Base-by-base conservation (phyloP, 1,139 yeast genomes). In the Candida tetrigidarum region DNA sequence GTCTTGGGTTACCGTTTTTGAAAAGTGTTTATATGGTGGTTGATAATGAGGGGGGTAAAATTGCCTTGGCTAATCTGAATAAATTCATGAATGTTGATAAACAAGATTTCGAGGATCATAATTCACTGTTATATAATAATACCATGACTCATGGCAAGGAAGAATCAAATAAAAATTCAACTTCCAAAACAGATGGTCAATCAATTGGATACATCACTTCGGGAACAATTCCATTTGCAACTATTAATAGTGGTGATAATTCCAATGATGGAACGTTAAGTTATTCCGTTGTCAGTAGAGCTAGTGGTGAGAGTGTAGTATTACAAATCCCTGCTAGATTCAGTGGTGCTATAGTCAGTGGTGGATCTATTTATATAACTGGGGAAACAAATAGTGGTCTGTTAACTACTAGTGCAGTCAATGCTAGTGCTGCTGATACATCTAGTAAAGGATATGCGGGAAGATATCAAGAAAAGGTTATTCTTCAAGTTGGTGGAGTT, bases 1-100 rank as follows among this genome's bases (percentile, higher is more conserved):
- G 81, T 1, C 63, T 89, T 32, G 96, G 96, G 1, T 64, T 81
- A 8, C 74, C 88, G 1, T 81, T 87, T 52, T 54, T 88, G 44
- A 69, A 72, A 43, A 70, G 74, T 40, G 66, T 79, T 20, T 87
- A 83, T 59, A 52, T 86, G 39, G 93, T 85, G 0, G 82, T 86
- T 37, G 95, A 88, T 61, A 75, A 80, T 50, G 89, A 78, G 18
- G 81, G 81, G 20, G 62, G 68, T 28, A 68, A 67, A 26, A 64
- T 88, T 8, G 96, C 86, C 0, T 45, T 88, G 40, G 71, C 64
- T 1, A 50, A 54, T 10, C 51, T 63, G 14, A 64, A 63, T 46
- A 41, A 45, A 9, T 46, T 34, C 36, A 27, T 50, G 11, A 26
- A 46, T 12, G 42, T 47, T 12, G 40, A 49, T 32, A 41, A 41